Conservation (phyloP, 2,329 filamentous ascomycete genomes). For the Eurotiales sp. region DNA sequence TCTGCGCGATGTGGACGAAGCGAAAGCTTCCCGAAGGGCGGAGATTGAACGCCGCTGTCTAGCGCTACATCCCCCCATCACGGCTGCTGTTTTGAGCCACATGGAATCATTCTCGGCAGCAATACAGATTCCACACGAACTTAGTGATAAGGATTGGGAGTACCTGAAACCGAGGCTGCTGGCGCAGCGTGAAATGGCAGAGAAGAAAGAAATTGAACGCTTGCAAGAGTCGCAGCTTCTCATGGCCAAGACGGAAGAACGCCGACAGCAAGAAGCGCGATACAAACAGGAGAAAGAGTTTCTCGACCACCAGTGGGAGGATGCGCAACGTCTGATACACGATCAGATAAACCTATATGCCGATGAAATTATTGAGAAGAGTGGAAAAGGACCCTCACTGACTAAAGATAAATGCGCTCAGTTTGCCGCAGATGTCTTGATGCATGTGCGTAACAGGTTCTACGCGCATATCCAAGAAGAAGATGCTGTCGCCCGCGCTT, state of each 20-base stretch:
- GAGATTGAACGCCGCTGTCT: slow-evolving; percentile 71
- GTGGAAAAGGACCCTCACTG: slow-evolving; percentile 64
- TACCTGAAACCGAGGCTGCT: slow-evolving; percentile 64
- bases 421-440: slow-evolving; percentile 69
- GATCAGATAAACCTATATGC: slow-evolving; percentile 63
- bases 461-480: slow-evolving; percentile 58
- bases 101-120: slow-evolving; percentile 73
- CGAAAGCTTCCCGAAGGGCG: slow-evolving; percentile 60
- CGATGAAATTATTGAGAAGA: slow-evolving; percentile 63
- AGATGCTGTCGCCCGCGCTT: slow-evolving; percentile 45
- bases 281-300: slow-evolving; percentile 55
- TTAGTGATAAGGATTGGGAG: slow-evolving; percentile 68
- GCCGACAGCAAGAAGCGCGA: slow-evolving; percentile 46
- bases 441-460: slow-evolving; percentile 65
- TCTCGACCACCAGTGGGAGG: slow-evolving; percentile 67
- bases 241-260: slow-evolving; percentile 46
- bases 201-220: slow-evolving; percentile 51
- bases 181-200: slow-evolving; percentile 62
- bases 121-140: slow-evolving; percentile 63
- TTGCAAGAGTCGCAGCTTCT: slow-evolving; percentile 46
- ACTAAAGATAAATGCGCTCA: slow-evolving; percentile 60
- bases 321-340: slow-evolving; percentile 64
- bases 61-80: slow-evolving; percentile 63
- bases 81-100: slow-evolving; percentile 59
- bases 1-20: slow-evolving; percentile 59